Conservation (phyloP, 2,329 filamentous ascomycete genomes). For the Beauveria varroae region DNA sequence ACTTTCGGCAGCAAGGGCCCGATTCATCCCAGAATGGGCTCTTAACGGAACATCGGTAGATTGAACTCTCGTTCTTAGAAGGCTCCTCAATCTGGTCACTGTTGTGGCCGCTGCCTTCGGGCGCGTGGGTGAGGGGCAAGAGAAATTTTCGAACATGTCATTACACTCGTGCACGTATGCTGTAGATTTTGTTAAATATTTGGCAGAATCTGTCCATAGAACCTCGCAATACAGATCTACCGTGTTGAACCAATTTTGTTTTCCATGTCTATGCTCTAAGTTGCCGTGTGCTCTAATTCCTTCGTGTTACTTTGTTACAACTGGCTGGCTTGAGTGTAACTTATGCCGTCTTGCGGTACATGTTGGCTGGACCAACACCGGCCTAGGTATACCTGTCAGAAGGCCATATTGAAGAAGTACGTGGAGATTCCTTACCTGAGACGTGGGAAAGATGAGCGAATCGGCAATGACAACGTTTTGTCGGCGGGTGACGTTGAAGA, state of each 20-base stretch:
- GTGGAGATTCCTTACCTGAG: constrained; percentile 56
- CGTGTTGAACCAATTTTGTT: not conserved
- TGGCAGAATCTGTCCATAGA: not conserved
- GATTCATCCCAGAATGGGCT: constrained; percentile 59
- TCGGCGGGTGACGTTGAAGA: constrained; percentile 74
- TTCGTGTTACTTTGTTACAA: not conserved
- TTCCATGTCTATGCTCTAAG: constrained; percentile 8
- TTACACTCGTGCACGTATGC: not conserved
- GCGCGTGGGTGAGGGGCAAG: constrained; percentile 31
- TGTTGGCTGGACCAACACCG: not conserved
- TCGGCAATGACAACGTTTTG: constrained; percentile 92
- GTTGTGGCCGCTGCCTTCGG: constrained; percentile 18
- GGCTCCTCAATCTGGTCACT: constrained; percentile 25
- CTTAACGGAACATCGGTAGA: constrained; percentile 84
- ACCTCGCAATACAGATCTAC: not conserved
- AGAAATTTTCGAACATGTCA: constrained; percentile 33
- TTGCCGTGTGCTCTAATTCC: not conserved
- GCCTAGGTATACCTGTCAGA: not conserved
- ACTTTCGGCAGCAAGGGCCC: constrained; percentile 63
- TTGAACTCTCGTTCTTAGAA: constrained; percentile 32
- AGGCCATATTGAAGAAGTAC: not conserved
- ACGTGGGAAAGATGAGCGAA: constrained; percentile 77
- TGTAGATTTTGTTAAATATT: not conserved
- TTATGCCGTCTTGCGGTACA: constrained; percentile 6
- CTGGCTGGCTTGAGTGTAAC: not conserved